These are phyloP conservation scores for Aspergillus sp. DNA, from an alignment of 2,329 filamentous ascomycete genomes.

Conservation along the genomic window DNA sequence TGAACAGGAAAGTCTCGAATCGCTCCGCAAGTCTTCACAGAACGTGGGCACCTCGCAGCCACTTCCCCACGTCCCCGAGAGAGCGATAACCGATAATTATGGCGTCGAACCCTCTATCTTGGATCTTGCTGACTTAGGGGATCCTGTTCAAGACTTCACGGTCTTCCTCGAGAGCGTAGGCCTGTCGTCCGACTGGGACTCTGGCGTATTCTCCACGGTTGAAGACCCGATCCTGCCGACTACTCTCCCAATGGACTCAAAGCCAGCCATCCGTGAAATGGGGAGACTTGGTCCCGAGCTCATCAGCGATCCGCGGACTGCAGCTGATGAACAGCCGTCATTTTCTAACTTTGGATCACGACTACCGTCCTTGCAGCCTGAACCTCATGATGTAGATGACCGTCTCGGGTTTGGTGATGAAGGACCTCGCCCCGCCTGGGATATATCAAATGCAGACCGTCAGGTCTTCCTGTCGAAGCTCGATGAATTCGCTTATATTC, in stretches of 20 bases:
- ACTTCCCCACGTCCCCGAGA: constrained; percentile 36
- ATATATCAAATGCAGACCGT: constrained; percentile 50
- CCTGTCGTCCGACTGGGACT: constrained; percentile 53
- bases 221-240: constrained; percentile 44
- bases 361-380: constrained; percentile 50
- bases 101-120: constrained; percentile 49
- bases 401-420: constrained; percentile 46
- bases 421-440: constrained; percentile 47
- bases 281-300: constrained; percentile 43
- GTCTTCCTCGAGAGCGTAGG: constrained; percentile 53
- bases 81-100: constrained; percentile 46
- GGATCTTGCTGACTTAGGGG: constrained; percentile 49
- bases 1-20: constrained; percentile 45
- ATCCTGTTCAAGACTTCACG: constrained; percentile 53
- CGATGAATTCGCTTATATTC: constrained; percentile 48
- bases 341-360: constrained; percentile 54
- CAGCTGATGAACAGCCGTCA: constrained; percentile 46
- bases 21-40: constrained; percentile 39
- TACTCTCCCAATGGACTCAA: constrained; percentile 40
- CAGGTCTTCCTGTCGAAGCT: constrained; percentile 48
- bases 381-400: constrained; percentile 48
- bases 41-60: constrained; percentile 40
- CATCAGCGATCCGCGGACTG: constrained; percentile 40
- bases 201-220: constrained; percentile 48
- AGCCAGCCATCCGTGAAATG: constrained; percentile 34